phyloP scores from a whole-genome alignment of 2,329 filamentous ascomycete genomes.

The Graphiopsis chlorocephala region DNA sequence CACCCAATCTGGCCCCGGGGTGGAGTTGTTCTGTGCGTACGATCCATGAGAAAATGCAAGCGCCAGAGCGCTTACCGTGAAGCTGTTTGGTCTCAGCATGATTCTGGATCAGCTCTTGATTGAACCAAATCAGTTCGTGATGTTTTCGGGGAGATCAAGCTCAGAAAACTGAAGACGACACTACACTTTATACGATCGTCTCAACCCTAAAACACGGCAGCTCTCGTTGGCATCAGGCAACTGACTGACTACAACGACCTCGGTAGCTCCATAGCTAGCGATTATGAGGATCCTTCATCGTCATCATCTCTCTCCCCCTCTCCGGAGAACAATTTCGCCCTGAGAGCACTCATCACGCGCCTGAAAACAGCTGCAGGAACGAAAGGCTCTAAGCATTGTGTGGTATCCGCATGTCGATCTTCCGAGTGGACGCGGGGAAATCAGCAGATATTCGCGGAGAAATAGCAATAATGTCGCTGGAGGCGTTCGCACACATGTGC shows the following conservation, averaged over 20 bases:
- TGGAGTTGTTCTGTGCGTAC: conserved; percentile 17
- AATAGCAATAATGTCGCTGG: neutral
- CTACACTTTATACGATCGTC: neutral
- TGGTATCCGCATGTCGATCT: neutral
- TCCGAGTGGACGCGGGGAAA: neutral
- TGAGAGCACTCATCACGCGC: neutral
- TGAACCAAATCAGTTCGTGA: neutral
- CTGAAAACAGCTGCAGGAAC: neutral
- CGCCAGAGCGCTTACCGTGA: neutral
- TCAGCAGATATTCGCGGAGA: neutral
- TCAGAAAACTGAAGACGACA: neutral
- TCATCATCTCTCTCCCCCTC: neutral
- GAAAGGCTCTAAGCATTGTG: neutral
- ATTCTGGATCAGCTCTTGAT: neutral
- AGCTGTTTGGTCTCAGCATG: neutral
- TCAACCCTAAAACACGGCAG: neutral
- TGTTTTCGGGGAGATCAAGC: neutral
- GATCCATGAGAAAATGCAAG: neutral
- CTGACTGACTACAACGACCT: neutral
- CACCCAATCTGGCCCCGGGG: conserved; percentile 22
- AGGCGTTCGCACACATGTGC: neutral
- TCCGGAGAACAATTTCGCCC: neutral
- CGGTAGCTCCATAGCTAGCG: neutral
- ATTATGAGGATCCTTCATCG: neutral
- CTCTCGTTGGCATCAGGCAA: too few relatives aligned